Evolutionary conservation across 306 rosid genomes (phyloP), one percentile per base, ranked within the genome.

Genomic region (Prunus kanzakura): DNA sequence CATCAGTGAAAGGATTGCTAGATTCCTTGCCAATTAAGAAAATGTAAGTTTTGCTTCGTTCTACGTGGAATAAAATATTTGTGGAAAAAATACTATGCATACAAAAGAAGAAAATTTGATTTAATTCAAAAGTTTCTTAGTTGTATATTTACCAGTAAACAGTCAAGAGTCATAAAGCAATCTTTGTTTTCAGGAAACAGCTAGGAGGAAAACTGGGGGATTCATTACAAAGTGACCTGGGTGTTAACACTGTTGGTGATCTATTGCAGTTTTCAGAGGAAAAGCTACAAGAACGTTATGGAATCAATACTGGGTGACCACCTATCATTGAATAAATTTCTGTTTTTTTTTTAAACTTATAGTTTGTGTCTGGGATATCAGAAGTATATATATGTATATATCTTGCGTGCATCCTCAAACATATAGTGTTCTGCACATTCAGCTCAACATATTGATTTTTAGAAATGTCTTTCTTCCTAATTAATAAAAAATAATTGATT

Each of bases 151-250:
- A 7, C 57, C 71, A 66, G 64, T 74, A 32, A 16, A 20, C 54
- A 16, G 76, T 74, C 20, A 64, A 27, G 71, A 51, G 49, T 78
- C 70, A 62, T 72, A 50, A 78, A 76, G 68, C 52, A 79, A 65
- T 73, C 51, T 61, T 81, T 77, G 56, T 60, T 73, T 78, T 58
- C 91, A 94, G 98, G 98, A 94, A 94, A 82, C 98, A 91, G 78
- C 98, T 94, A 67, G 98, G 98, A 27, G 98, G 98, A 80, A 94
- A 94, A 92, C 89, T 92, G 76, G 98, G 98, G 43, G 89, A 83
- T 83, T 90, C 95, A 23, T 77, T 94, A 86, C 92, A 92, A 81
- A 86, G 78, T 85, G 98, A 92, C 80, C 86, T 92, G 79, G 91
- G 95, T 71, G 84, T 90, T 81, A 90, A 82, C 64, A 92, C 95